Percentiles rank a stretch among this genome's conserved stretches.
Conservation (phyloP, 345 rosid genomes). For the Rubroshorea leprosula region DNA sequence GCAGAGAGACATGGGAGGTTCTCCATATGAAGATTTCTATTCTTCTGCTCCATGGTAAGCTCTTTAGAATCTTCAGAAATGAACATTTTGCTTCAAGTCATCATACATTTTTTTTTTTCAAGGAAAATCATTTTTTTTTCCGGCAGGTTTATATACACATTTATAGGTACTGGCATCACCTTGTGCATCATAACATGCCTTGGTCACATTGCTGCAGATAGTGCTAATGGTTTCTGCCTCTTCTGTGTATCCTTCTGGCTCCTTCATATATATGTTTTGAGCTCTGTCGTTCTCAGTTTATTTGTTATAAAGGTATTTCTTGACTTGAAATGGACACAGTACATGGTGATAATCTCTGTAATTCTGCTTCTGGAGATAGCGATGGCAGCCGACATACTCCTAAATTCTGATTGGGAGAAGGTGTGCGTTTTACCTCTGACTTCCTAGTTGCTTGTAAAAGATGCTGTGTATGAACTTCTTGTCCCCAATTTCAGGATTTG, state of each 20-base stretch:
- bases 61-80: not conserved
- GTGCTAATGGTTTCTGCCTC: constrained; percentile 40
- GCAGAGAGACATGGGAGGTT: constrained; percentile 36
- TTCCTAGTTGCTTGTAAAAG: not conserved
- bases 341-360: constrained; percentile 28
- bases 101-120: no score
- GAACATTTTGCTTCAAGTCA: no score
- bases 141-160: constrained; percentile 54
- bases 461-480: not conserved
- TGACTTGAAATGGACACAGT: constrained; percentile 26
- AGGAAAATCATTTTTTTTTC: no score
- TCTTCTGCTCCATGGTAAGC: not conserved
- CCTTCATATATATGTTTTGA: not conserved
- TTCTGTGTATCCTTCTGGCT: constrained; percentile 46
- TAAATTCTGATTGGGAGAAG: constrained; percentile 54
- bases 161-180: constrained; percentile 31
- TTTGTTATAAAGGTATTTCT: not conserved
- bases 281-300: not conserved
- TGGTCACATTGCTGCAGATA: constrained; percentile 48
- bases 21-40: constrained; percentile 16
- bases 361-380: constrained; percentile 36
- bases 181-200: constrained; percentile 46
- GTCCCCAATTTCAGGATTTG: constrained; percentile 33
- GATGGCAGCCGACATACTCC: constrained; percentile 37
- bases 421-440: constrained; percentile 10